Conservation (phyloP, 2,329 filamentous ascomycete species). For the Beauveria bassiana region DNA sequence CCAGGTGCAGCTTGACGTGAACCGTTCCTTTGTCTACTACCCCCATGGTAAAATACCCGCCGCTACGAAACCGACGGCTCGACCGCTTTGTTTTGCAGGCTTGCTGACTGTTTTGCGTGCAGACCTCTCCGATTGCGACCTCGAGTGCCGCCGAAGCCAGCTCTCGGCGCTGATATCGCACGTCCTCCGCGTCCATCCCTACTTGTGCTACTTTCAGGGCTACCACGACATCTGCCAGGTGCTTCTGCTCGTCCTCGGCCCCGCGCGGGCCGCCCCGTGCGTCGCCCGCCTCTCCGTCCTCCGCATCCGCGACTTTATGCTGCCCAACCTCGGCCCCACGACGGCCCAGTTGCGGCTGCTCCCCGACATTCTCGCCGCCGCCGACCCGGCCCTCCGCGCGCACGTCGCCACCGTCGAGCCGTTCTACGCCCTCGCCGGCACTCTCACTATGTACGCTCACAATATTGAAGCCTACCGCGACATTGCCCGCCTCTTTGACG, state of each 20-base stretch:
- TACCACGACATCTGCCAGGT: slow-evolving; percentile 99
- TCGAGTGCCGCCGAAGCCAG: slow-evolving; percentile 63
- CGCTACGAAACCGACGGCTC: too few species aligned
- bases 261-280: slow-evolving; percentile 49
- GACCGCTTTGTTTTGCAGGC: too few species aligned
- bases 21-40: slow-evolving; percentile 97
- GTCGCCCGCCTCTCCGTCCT: slow-evolving; percentile 79
- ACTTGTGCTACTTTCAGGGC: slow-evolving; percentile 93
- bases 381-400: slow-evolving; percentile 61
- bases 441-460: slow-evolving; percentile 92
- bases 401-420: slow-evolving; percentile 77
- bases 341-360: slow-evolving; percentile 81
- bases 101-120: not conserved
- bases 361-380: slow-evolving; percentile 67
- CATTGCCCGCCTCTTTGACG: slow-evolving; percentile 88
- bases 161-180: slow-evolving; percentile 74
- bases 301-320: slow-evolving; percentile 95
- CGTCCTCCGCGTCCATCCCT: slow-evolving; percentile 71
- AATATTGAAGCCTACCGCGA: slow-evolving; percentile 85
- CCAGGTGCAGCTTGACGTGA: slow-evolving; percentile 86
- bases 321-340: slow-evolving; percentile 75
- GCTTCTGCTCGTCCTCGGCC: slow-evolving; percentile 74
- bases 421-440: slow-evolving; percentile 89
- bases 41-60: slow-evolving; percentile 55
- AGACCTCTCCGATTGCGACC: slow-evolving; percentile 63